phyloP scores from a whole-genome alignment of 2,329 filamentous ascomycete genomes.

The Biscogniauxia sp. region DNA sequence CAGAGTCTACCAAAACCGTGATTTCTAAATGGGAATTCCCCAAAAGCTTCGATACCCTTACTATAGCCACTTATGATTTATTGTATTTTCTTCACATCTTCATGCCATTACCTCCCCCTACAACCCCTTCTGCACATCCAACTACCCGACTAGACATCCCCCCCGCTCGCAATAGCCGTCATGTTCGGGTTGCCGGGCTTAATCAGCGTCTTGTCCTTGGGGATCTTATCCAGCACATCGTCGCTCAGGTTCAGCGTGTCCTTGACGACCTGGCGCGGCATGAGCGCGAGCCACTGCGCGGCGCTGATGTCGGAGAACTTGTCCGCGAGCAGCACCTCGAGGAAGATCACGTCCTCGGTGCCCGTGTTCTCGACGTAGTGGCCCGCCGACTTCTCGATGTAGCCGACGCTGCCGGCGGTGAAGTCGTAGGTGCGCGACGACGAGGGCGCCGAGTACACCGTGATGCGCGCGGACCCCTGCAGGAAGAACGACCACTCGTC shows the following conservation, averaged over 20 bases:
- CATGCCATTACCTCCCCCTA: no score
- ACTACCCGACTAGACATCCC: no score
- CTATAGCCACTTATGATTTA: no score
- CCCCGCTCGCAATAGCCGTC: slow-evolving; percentile 25
- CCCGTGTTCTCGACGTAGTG: slow-evolving; percentile 64
- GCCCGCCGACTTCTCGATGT: slow-evolving; percentile 51
- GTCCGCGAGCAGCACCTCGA: slow-evolving; percentile 56
- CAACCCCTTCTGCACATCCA: no score
- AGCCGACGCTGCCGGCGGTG: slow-evolving; percentile 57
- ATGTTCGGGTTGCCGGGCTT: slow-evolving; percentile 40
- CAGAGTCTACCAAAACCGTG: no score
- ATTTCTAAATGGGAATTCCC: no score
- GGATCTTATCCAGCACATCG: slow-evolving; percentile 35
- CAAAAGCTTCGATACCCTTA: no score
- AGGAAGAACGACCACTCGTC: slow-evolving; percentile 64
- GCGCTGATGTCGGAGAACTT: slow-evolving; percentile 54
- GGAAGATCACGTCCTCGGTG: slow-evolving; percentile 53
- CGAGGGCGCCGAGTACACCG: slow-evolving; percentile 51
- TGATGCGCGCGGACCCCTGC: slow-evolving; percentile 53
- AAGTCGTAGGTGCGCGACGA: slow-evolving; percentile 57
- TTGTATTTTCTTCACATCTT: no score
- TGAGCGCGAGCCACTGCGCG: slow-evolving; percentile 58
- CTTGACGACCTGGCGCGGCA: slow-evolving; percentile 55
- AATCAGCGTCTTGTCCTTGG: slow-evolving; percentile 42
- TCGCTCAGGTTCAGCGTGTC: slow-evolving; percentile 50